Percentiles rank a stretch among this genome's conserved stretches.
phyloP scores from a whole-genome alignment of 225 moss, liverwort and hornwort genomes.

The Pseudisothecium myosuroides region DNA sequence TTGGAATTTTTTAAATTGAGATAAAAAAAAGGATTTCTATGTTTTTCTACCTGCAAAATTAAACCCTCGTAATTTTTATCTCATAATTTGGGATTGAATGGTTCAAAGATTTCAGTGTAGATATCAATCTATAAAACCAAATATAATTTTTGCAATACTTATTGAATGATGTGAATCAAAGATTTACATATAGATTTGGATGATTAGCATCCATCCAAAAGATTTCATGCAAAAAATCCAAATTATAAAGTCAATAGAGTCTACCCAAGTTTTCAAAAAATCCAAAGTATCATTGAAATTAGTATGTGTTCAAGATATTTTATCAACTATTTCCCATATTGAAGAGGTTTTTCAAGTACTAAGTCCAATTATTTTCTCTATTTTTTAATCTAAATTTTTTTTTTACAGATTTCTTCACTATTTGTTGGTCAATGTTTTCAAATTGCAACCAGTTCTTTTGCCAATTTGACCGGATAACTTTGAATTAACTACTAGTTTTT shows the following conservation, averaged over 20 bases:
- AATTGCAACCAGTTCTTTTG: neutral
- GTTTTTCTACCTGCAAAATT: neutral
- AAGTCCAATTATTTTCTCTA: fast-evolving
- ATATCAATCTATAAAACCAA: neutral
- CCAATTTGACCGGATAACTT: neutral
- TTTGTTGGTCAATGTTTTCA: neutral
- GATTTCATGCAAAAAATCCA: neutral
- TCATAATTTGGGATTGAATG: neutral
- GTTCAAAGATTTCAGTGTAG: fast-evolving
- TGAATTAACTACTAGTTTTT: too few relatives aligned
- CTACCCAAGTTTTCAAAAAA: fast-evolving
- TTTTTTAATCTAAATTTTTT: neutral
- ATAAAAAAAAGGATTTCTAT: neutral
- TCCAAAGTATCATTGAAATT: fast-evolving
- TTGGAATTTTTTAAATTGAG: neutral
- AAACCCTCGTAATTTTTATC: fast-evolving
- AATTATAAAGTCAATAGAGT: neutral
- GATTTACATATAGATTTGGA: neutral
- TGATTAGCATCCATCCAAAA: neutral
- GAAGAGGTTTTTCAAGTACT: fast-evolving
- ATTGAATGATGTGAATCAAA: neutral
- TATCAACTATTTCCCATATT: neutral
- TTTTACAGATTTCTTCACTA: neutral
- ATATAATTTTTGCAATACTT: neutral
- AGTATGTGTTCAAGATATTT: neutral